Percentiles rank a stretch among this genome's conserved stretches.
phyloP scores from a whole-genome alignment of 768 basidiomycete genomes.

The Filobasidium wieringae region DNA sequence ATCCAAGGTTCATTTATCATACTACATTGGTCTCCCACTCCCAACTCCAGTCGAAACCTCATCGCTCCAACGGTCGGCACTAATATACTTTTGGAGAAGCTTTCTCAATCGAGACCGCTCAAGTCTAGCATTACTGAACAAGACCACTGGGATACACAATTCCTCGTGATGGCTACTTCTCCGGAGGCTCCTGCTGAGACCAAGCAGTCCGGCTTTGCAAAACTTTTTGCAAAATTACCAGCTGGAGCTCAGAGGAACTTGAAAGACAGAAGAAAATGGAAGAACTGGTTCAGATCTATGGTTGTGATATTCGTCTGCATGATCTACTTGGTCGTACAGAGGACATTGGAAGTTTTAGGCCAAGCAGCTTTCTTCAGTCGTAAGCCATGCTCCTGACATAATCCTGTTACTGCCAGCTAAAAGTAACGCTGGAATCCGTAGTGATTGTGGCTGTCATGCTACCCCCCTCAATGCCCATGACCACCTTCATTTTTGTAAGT shows the following conservation, averaged over 20 bases:
- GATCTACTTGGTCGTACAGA: constrained; percentile 28
- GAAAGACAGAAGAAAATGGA: constrained; percentile 27
- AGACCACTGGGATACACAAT: too few relatives aligned
- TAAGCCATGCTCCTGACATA: background rate
- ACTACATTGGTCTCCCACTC: too few relatives aligned
- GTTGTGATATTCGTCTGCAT: constrained; percentile 25
- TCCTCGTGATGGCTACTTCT: too few relatives aligned
- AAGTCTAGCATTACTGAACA: too few relatives aligned
- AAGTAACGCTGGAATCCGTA: background rate
- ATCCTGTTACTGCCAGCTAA: background rate
- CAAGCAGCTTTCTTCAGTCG: constrained; percentile 44
- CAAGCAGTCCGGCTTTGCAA: too few relatives aligned
- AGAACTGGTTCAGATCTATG: constrained; percentile 32
- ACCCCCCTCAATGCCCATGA: constrained; percentile 46
- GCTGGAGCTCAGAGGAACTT: background rate
- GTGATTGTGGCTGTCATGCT: constrained; percentile 37
- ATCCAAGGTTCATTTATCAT: too few relatives aligned
- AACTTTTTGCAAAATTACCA: constrained; percentile 5
- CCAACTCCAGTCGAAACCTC: too few relatives aligned
- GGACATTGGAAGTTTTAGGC: constrained; percentile 21
- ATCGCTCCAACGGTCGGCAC: too few relatives aligned
- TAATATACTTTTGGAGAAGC: too few relatives aligned
- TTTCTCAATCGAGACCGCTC: too few relatives aligned
- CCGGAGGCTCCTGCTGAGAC: too few relatives aligned
- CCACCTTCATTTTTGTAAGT: constrained; percentile 46